Evolutionary conservation across 2,329 filamentous ascomycete genomes (phyloP).

Genomic region (Penicillium digitatum): DNA sequence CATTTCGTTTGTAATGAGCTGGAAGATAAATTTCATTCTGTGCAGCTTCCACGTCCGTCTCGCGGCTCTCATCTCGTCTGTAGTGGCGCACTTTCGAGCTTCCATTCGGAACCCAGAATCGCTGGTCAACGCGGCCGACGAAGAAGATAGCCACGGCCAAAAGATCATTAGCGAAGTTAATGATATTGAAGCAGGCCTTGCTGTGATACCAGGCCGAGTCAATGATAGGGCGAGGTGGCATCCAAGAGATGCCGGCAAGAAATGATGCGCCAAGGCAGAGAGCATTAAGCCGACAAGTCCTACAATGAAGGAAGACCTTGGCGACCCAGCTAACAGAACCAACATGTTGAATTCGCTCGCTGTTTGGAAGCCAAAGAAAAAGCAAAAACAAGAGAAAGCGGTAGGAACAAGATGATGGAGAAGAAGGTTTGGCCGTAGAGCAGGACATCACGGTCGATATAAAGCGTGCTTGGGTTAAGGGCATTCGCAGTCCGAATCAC

Average conservation of each 20-base stretch:
- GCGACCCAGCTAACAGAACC: slow-evolving; percentile 63
- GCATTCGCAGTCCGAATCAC: slow-evolving; percentile 67
- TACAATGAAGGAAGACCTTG: slow-evolving; percentile 62
- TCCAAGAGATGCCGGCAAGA: slow-evolving; percentile 58
- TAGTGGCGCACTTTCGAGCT: slow-evolving; percentile 19
- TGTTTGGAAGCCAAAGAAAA: slow-evolving; percentile 47
- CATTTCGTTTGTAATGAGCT: neutral
- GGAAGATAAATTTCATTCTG: neutral
- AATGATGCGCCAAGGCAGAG: slow-evolving; percentile 64
- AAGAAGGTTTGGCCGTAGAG: slow-evolving; percentile 61
- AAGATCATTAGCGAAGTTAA: slow-evolving; percentile 73
- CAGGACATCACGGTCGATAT: slow-evolving; percentile 60
- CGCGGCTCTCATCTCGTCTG: neutral
- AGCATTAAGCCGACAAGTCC: slow-evolving; percentile 58
- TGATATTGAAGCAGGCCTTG: slow-evolving; percentile 72
- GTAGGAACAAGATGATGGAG: slow-evolving; percentile 63
- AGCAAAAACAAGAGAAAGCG: slow-evolving; percentile 54
- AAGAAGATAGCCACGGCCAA: slow-evolving; percentile 65
- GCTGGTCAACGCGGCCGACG: slow-evolving; percentile 64
- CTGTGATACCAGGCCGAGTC: slow-evolving; percentile 66
- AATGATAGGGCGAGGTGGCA: slow-evolving; percentile 45
- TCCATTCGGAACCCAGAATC: slow-evolving; percentile 72
- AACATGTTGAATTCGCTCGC: slow-evolving; percentile 54
- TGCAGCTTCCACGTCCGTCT: neutral
- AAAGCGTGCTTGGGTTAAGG: slow-evolving; percentile 48